A percentile compares a stretch with the other conserved stretches of the same genome.
These are phyloP conservation scores for Pseudocercospora eumusae DNA, from an alignment of 2,329 filamentous ascomycete genomes.

Conservation along the genomic window DNA sequence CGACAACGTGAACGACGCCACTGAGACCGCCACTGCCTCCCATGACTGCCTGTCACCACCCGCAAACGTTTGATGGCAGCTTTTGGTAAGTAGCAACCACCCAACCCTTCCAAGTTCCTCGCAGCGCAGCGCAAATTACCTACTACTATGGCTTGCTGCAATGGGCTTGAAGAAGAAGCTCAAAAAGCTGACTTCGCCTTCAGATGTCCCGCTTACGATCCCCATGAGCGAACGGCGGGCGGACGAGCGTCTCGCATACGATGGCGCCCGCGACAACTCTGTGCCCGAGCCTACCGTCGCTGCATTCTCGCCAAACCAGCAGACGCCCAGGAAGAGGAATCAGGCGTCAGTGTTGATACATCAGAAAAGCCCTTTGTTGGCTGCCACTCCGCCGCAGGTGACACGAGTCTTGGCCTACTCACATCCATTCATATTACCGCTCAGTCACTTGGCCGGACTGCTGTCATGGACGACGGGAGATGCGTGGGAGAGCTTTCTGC, in stretches of 20 bases:
- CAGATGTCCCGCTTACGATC: constrained; percentile 30
- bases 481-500: constrained; percentile 93
- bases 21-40: not conserved
- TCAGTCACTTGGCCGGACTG: constrained; percentile 82
- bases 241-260: constrained; percentile 20
- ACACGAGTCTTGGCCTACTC: constrained; percentile 93
- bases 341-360: constrained; percentile 73
- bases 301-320: constrained; percentile 84
- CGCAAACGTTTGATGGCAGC: constrained; percentile 11
- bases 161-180: constrained; percentile 5
- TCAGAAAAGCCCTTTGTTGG: constrained; percentile 89
- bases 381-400: constrained; percentile 91
- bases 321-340: constrained; percentile 43
- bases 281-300: constrained; percentile 70
- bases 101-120: not conserved
- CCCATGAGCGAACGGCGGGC: constrained; percentile 28
- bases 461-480: constrained; percentile 93
- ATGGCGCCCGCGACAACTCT: constrained; percentile 25
- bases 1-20: constrained; percentile 1
- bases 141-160: not conserved
- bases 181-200: not conserved
- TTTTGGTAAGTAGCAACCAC: constrained; percentile 4
- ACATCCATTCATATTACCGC: constrained; percentile 85
- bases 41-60: not conserved
- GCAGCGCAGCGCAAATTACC: too few relatives aligned